Evolutionary conservation across 2,329 filamentous ascomycete species (phyloP).

Genomic region (Zalaria obscura): DNA sequence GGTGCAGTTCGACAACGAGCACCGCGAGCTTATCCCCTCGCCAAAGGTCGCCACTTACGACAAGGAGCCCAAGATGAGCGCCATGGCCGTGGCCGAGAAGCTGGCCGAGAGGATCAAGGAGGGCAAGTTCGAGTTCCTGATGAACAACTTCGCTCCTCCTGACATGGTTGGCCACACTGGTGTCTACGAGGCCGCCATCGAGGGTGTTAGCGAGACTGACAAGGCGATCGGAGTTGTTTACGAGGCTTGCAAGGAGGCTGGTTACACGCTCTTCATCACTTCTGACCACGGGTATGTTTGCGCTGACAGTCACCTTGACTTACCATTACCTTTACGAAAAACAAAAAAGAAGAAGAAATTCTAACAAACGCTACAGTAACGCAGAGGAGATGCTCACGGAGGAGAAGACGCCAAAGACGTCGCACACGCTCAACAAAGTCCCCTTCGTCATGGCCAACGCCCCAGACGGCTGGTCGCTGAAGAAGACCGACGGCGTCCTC

Average conservation of each 20-base stretch:
- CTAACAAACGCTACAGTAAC: conserved; percentile 39
- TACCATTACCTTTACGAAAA: background rate
- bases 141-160: conserved; percentile 99
- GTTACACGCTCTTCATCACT: conserved; percentile 89
- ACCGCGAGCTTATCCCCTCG: conserved; percentile 84
- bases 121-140: conserved; percentile 85
- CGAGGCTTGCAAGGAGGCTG: conserved; percentile 84
- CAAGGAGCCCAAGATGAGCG: conserved; percentile 89
- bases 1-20: conserved; percentile 86
- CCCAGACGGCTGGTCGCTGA: conserved; percentile 73
- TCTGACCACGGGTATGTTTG: conserved; percentile 68
- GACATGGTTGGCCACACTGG: conserved; percentile 99
- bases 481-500: conserved; percentile 76
- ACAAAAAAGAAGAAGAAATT: background rate
- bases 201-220: conserved; percentile 76
- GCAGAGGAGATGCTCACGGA: conserved; percentile 98
- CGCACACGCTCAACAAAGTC: conserved; percentile 95
- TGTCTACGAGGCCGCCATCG: conserved; percentile 84
- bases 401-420: conserved; percentile 93
- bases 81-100: conserved; percentile 77
- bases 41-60: conserved; percentile 96
- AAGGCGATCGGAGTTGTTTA: conserved; percentile 86
- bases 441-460: conserved; percentile 98
- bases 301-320: background rate
- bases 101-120: conserved; percentile 75